Base-by-base conservation (phyloP, 2,329 filamentous ascomycete genomes). In the Botrytis paeoniae region DNA sequence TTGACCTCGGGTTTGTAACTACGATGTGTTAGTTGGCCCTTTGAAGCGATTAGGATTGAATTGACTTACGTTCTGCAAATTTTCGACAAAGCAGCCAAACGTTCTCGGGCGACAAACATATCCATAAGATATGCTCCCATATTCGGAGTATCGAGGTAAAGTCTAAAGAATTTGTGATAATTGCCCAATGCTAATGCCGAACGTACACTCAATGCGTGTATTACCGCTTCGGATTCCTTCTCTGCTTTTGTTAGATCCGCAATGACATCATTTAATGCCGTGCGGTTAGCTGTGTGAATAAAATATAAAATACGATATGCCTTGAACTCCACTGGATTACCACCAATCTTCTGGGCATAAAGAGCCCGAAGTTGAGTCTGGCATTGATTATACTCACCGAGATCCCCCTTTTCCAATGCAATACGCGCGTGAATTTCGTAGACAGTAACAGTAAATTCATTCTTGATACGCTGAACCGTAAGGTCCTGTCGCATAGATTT, bases 301-400 rank as follows among this genome's bases (percentile, higher is more conserved):
- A 97, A 97, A 89, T 99, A 99, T 82, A 99, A 88, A 85, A 99
- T 98, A 89, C 96, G 95, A 87, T 99, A 99, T 77, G 95, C 96
- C 89, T 96, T 96, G 85, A 99, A 99, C 84, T 99, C 96, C 85
- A 93, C 91, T 81, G 93, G 90, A 83, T 95, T 94, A 80, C 95
- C 96, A 81, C 93, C 93, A 82, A 97, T 86, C 78, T 93, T 92
- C 85, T 93, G 89, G 82, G 89, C 89, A 84, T 99, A 98, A 80
- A 99, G 86, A 77, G 92, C 94, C 83, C 94, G 93, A 81, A 99
- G 87, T 85, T 99, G 96, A 80, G 96, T 98, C 86, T 99, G 96
- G 84, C 96, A 99, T 88, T 99, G 96, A 86, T 99, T 99, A 96
- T 99, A 99, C 96, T 99, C 96, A 99, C 96, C 95, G 86, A 98